Conservation (phyloP, 345 rosid genomes). For the Eucalyptus grandis region DNA sequence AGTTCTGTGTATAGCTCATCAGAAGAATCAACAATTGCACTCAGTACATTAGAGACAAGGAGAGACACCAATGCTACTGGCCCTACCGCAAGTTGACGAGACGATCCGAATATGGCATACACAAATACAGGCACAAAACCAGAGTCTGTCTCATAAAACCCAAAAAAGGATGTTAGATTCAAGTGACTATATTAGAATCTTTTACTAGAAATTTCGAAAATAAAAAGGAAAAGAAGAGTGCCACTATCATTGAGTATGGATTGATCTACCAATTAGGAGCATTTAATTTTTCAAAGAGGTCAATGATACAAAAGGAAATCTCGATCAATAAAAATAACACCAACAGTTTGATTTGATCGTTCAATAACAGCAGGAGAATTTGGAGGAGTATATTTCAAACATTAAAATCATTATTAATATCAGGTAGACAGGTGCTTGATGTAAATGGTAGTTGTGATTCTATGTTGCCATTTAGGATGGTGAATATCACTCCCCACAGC, state of each 20-base stretch:
- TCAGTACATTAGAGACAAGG: slow-evolving; percentile 82
- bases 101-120: slow-evolving; percentile 83
- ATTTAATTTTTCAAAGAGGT: neutral
- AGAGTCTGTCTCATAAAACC: slow-evolving; percentile 50
- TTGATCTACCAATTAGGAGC: neutral
- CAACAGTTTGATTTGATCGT: neutral
- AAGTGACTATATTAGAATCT: neutral
- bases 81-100: slow-evolving; percentile 98
- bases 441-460: neutral
- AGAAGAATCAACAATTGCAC: slow-evolving; percentile 55
- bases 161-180: neutral
- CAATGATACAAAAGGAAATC: neutral
- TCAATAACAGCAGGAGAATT: neutral
- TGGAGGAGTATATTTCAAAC: neutral
- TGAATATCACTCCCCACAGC: neutral
- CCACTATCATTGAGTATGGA: neutral
- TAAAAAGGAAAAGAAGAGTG: neutral
- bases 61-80: slow-evolving; percentile 99
- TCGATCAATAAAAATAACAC: neutral
- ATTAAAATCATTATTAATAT: neutral
- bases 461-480: neutral
- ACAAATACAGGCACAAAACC: slow-evolving; percentile 92
- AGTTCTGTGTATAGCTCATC: slow-evolving; percentile 76
- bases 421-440: neutral
- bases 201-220: neutral